Evolutionary conservation across 2,329 filamentous ascomycete genomes (phyloP).

Genomic region (Achaetomium macrosporum): DNA sequence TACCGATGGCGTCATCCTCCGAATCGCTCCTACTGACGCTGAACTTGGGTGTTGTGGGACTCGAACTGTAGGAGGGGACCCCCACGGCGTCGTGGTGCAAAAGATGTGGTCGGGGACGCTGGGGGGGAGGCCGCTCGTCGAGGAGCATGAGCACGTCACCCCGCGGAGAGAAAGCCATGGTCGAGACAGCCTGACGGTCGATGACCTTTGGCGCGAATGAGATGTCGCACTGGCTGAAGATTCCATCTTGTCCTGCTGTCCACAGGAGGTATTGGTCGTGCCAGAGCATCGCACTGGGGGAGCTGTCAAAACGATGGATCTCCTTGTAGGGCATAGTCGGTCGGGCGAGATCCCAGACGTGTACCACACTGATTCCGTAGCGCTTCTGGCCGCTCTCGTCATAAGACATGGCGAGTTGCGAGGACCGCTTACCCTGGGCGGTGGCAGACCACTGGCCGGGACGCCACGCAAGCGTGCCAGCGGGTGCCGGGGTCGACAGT

Average conservation of each 20-base stretch:
- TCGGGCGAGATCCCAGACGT: conserved; percentile 64
- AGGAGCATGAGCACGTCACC: conserved; percentile 58
- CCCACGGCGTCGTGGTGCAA: conserved; percentile 29
- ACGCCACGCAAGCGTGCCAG: conserved; percentile 56
- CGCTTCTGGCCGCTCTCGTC: conserved; percentile 50
- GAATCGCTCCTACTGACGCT: conserved; percentile 58
- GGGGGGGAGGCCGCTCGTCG: conserved; percentile 48
- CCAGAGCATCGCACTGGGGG: conserved; percentile 57
- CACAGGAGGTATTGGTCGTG: conserved; percentile 60
- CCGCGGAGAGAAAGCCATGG: conserved; percentile 52
- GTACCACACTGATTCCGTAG: conserved; percentile 53
- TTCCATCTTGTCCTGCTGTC: conserved; percentile 57
- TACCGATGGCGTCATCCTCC: conserved; percentile 57
- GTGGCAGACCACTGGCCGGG: conserved; percentile 61
- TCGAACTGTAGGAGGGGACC: conserved; percentile 43
- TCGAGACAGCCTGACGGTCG: conserved; percentile 56
- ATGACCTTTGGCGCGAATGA: conserved; percentile 58
- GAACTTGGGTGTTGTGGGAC: conserved; percentile 43
- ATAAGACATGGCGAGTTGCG: conserved; percentile 58
- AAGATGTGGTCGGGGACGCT: conserved; percentile 37
- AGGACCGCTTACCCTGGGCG: conserved; percentile 52
- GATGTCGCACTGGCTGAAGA: conserved; percentile 60
- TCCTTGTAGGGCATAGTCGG: conserved; percentile 63
- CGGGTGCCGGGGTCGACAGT: conserved; percentile 54
- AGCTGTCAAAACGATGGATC: conserved; percentile 53